Percentiles rank a stretch among this genome's conserved stretches.
These are phyloP conservation scores for Aspergillus novofumigatus DNA, from an alignment of 2,329 filamentous ascomycete species.

Conservation along the genomic window DNA sequence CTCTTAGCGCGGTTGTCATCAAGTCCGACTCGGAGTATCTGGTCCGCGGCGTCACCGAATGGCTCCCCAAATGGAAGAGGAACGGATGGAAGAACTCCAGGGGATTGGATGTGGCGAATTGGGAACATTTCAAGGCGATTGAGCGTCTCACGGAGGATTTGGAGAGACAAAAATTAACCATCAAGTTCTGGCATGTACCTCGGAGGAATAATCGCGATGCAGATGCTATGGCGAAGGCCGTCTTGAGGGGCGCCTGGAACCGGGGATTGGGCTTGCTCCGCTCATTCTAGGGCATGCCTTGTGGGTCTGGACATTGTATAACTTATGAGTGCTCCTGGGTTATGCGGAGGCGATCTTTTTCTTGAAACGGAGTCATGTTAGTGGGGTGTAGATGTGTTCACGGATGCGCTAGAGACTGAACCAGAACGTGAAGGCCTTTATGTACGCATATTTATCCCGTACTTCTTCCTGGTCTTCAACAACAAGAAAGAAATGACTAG, in stretches of 20 bases:
- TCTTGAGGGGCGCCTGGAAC: neutral
- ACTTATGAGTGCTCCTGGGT: neutral
- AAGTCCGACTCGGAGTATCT: slow-evolving; percentile 1
- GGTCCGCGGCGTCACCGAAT: neutral
- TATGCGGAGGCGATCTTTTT: neutral
- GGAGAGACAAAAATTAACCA: neutral
- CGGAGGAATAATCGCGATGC: neutral
- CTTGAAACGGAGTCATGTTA: neutral
- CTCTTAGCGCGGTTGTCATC: neutral
- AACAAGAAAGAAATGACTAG: neutral
- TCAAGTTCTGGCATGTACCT: slow-evolving; percentile 2
- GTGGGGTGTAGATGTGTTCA: neutral
- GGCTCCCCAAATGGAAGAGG: slow-evolving; percentile 4
- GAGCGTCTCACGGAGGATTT: neutral
- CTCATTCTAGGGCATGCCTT: neutral
- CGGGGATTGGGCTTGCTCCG: neutral
- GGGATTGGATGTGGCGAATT: neutral
- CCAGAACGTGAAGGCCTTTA: neutral
- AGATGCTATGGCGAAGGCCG: slow-evolving; percentile 1
- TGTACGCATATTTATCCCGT: neutral
- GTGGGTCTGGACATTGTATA: neutral
- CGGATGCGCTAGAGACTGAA: neutral
- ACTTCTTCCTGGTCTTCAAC: neutral
- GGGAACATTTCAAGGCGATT: neutral
- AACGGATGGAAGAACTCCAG: slow-evolving; percentile 1